phyloP scores from a whole-genome alignment of 2,329 filamentous ascomycete species.

The Fusarium algeriense region DNA sequence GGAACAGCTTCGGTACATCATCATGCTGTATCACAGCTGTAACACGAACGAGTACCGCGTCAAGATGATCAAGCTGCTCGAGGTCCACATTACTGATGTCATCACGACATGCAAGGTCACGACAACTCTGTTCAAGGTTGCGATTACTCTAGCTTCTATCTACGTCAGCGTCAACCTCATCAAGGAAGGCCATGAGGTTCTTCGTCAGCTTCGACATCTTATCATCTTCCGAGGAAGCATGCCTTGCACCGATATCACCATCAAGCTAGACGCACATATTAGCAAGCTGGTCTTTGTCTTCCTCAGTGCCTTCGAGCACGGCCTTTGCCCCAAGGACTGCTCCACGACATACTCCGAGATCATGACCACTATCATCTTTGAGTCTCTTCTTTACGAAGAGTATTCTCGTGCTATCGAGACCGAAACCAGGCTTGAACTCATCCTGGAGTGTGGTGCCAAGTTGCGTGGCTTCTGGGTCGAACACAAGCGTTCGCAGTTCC shows the following conservation, averaged over 20 bases:
- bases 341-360: constrained; percentile 57
- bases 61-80: constrained; percentile 55
- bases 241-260: constrained; percentile 54
- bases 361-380: constrained; percentile 46
- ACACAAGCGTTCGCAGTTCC: constrained; percentile 49
- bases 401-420: constrained; percentile 41
- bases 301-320: constrained; percentile 59
- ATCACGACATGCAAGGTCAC: constrained; percentile 53
- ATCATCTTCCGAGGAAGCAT: constrained; percentile 55
- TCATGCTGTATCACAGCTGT: constrained; percentile 56
- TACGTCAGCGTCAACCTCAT: constrained; percentile 58
- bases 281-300: constrained; percentile 58
- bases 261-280: constrained; percentile 54
- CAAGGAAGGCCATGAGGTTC: constrained; percentile 56
- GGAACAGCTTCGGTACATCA: constrained; percentile 57
- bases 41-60: constrained; percentile 54
- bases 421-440: constrained; percentile 36
- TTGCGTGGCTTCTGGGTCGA: constrained; percentile 45
- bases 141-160: constrained; percentile 59
- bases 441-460: constrained; percentile 44
- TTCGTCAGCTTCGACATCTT: constrained; percentile 63
- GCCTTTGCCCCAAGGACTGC: constrained; percentile 51
- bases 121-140: constrained; percentile 62
- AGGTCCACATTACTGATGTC: constrained; percentile 56
- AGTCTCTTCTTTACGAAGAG: constrained; percentile 43